Conservation (phyloP, 192 early-diverging fungal species). For the Anaeromyces robustus region DNA sequence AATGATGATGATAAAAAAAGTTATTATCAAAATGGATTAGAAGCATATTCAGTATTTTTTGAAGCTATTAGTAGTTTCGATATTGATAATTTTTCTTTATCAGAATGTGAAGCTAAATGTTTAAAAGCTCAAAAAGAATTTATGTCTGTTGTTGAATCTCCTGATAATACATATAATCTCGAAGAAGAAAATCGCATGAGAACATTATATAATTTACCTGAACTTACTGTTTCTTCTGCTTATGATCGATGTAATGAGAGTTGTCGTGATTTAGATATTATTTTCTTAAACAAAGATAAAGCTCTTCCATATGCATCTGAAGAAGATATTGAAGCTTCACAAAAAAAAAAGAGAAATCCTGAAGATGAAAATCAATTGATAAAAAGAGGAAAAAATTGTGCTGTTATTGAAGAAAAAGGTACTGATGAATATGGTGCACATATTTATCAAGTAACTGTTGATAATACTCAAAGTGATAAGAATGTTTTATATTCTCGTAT, state of each 20-base stretch:
- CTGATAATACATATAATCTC: neutral
- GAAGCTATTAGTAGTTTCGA: no score
- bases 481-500: neutral
- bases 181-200: neutral
- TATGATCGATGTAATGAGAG: neutral
- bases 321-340: neutral
- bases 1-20: no score
- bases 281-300: neutral
- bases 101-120: neutral
- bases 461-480: neutral
- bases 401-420: neutral
- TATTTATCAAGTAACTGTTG: neutral
- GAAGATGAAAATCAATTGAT: neutral
- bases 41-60: no score
- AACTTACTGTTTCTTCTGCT: neutral
- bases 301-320: neutral
- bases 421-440: neutral
- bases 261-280: neutral
- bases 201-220: neutral
- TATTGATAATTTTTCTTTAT: neutral
- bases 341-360: neutral
- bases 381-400: neutral
- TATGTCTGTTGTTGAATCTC: neutral
- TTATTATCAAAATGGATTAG: no score
- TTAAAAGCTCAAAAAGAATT: neutral